These are phyloP conservation scores for Phellinidium pouzarii DNA, from an alignment of 1,284 basidiomycete genomes.

Conservation along the genomic window DNA sequence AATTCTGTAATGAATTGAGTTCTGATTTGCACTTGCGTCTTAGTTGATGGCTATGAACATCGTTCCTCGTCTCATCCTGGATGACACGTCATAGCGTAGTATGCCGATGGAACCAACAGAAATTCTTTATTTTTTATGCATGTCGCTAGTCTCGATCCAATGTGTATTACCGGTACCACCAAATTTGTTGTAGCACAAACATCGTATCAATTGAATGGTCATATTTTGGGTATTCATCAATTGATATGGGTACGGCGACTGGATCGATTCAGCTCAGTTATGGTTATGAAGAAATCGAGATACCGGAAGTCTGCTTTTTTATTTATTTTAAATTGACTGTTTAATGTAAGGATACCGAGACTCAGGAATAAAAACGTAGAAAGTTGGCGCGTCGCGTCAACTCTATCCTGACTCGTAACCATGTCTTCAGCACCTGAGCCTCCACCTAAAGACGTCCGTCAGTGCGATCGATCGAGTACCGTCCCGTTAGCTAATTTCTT, in stretches of 20 bases:
- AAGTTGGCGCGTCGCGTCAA: too few species aligned
- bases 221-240: not conserved
- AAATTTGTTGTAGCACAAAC: not conserved
- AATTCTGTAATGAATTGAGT: not conserved
- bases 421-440: slow-evolving; percentile 6
- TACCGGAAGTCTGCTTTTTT: too few species aligned
- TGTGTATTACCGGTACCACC: not conserved
- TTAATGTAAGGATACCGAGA: too few species aligned
- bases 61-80: slow-evolving; percentile 78
- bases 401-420: not conserved
- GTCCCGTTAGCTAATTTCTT: too few species aligned
- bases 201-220: not conserved
- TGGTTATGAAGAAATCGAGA: too few species aligned
- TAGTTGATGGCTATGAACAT: slow-evolving; percentile 95
- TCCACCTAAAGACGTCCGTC: slow-evolving; percentile 13
- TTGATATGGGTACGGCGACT: too few species aligned
- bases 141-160: not conserved
- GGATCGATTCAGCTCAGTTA: too few species aligned
- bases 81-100: slow-evolving; percentile 54
- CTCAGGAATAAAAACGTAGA: too few species aligned
- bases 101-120: not conserved
- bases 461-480: not conserved
- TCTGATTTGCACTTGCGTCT: not conserved
- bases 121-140: not conserved
- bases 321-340: too few species aligned